Percentiles rank a stretch among this genome's conserved stretches.
These are phyloP conservation scores for Rubia yunnanensis DNA, from an alignment of 257 asterid species.

Conservation along the genomic window DNA sequence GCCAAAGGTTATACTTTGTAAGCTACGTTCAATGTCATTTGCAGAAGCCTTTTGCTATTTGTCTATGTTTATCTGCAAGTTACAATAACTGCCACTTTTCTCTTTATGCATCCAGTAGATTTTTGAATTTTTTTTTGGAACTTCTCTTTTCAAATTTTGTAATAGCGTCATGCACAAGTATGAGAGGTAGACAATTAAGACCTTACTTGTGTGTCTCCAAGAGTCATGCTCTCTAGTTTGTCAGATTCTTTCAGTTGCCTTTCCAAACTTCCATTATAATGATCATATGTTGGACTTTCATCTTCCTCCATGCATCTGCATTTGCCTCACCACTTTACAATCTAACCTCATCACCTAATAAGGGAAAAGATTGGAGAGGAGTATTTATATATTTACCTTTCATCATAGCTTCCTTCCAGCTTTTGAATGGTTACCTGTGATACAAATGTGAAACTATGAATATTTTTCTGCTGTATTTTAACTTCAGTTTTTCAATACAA, in stretches of 20 bases:
- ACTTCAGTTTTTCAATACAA: neutral
- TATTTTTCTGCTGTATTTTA: neutral
- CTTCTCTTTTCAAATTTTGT: neutral
- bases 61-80: too few species aligned
- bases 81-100: neutral
- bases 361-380: neutral
- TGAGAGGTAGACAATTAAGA: constrained; percentile 20
- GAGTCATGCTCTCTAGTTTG: constrained; percentile 21
- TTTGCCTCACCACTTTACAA: constrained; percentile 7
- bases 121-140: neutral
- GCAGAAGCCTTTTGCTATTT: neutral
- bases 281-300: constrained; percentile 30
- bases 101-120: neutral
- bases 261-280: constrained; percentile 31
- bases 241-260: constrained; percentile 25
- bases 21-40: neutral
- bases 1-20: neutral
- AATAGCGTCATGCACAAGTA: neutral
- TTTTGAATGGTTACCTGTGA: constrained; percentile 78
- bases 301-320: constrained; percentile 54
- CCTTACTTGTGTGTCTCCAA: constrained; percentile 56
- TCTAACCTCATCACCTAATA: neutral
- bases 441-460: neutral
- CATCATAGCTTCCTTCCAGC: constrained; percentile 43
- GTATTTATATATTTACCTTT: constrained; percentile 38